Conservation (phyloP, 495 filamentous ascomycete genomes). For the Paragyromitra xinjiangensis region DNA sequence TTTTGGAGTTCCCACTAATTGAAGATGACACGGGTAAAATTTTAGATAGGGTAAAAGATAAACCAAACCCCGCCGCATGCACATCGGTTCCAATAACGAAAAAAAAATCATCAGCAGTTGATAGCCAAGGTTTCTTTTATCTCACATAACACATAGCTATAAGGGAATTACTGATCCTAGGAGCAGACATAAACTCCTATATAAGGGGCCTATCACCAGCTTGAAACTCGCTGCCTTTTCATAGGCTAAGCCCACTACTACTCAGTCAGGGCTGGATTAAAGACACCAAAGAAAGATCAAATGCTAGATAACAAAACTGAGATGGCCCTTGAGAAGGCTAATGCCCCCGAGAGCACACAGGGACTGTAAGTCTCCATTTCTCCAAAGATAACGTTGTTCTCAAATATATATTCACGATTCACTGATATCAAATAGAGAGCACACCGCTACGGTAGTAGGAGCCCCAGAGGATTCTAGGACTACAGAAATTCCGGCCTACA, state of each 20-base stretch:
- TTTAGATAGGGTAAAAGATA: not conserved
- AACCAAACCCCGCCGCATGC: not conserved
- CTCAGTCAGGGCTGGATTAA: conserved; percentile 60
- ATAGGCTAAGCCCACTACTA: not conserved
- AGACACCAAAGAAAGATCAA: conserved; percentile 67
- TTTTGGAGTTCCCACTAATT: not conserved
- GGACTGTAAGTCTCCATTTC: conserved; percentile 27
- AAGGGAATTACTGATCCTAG: not conserved
- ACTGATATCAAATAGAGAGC: conserved; percentile 5
- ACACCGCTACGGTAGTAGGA: not conserved
- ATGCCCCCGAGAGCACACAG: conserved; percentile 15
- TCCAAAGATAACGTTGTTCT: not conserved
- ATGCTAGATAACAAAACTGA: conserved; percentile 63
- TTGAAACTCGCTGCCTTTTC: not conserved
- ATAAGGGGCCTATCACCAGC: not conserved
- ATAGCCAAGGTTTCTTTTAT: conserved; percentile 12
- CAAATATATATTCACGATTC: conserved; percentile 1
- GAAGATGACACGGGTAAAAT: not conserved
- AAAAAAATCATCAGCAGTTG: not conserved
- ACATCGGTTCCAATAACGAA: not conserved
- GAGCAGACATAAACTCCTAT: not conserved
- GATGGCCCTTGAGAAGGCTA: conserved; percentile 60
- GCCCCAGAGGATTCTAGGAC: not conserved
- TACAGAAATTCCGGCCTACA: conserved; percentile 1
- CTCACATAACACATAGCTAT: conserved; percentile 1